phyloP scores from a whole-genome alignment of 2,329 filamentous ascomycete species.

The Macrophomina tecta region DNA sequence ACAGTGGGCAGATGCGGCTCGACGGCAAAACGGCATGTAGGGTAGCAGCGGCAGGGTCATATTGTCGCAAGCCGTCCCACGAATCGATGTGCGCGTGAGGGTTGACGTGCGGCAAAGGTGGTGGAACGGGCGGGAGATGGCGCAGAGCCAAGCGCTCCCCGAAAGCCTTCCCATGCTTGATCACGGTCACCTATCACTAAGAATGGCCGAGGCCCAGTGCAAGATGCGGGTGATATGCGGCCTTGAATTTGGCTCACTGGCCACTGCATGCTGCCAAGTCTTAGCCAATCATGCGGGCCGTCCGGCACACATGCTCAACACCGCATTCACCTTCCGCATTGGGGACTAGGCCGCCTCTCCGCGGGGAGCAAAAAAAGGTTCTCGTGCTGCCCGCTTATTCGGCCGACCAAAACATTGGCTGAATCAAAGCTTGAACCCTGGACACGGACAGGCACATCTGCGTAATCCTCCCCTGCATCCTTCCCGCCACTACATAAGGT shows the following conservation, averaged over 20 bases:
- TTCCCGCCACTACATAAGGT: background rate
- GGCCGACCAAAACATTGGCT: background rate
- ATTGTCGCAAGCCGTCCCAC: background rate
- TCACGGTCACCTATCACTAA: background rate
- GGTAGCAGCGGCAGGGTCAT: background rate
- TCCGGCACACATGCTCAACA: constrained; percentile 4
- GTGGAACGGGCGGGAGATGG: background rate
- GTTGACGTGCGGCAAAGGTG: background rate
- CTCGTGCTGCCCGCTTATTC: constrained; percentile 14
- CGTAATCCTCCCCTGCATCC: background rate
- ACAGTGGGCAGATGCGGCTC: background rate
- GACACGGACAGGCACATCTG: background rate
- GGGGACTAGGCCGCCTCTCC: background rate
- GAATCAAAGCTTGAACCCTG: background rate
- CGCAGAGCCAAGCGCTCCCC: background rate
- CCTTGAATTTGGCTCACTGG: background rate
- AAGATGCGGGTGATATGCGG: background rate
- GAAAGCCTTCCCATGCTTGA: background rate
- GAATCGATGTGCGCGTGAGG: background rate
- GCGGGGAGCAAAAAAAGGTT: background rate
- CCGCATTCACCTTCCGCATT: constrained; percentile 9
- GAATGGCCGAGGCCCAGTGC: background rate
- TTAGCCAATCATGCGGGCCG: constrained; percentile 5
- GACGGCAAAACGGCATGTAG: background rate
- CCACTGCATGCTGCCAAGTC: background rate